Conservation (phyloP, 2,329 filamentous ascomycete genomes). For the Trichoderma citrinoviride region DNA sequence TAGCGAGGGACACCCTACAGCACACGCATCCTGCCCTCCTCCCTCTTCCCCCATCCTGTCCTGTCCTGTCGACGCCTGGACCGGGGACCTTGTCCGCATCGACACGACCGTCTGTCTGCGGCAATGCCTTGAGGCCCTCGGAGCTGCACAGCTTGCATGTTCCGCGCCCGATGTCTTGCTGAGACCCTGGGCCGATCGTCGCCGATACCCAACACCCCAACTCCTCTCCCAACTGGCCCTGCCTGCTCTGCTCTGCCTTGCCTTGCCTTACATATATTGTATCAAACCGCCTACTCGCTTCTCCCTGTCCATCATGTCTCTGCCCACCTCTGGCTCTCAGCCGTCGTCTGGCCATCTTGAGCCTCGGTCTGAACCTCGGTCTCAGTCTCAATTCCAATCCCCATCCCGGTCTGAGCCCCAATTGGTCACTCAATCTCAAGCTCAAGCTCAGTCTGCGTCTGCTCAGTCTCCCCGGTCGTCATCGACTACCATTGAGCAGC, state of each 20-base stretch:
- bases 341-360: neutral
- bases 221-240: slow-evolving; percentile 15
- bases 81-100: slow-evolving; percentile 20
- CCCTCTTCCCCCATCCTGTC: neutral
- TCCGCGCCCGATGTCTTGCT: slow-evolving; percentile 22
- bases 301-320: slow-evolving; percentile 19
- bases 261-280: slow-evolving; percentile 2
- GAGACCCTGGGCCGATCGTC: slow-evolving; percentile 21
- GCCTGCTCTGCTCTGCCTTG: neutral
- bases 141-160: slow-evolving; percentile 22
- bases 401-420: slow-evolving; percentile 12
- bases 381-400: slow-evolving; percentile 24
- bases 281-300: slow-evolving; percentile 19
- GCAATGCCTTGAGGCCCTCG: slow-evolving; percentile 15
- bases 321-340: slow-evolving; percentile 16
- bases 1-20: slow-evolving; percentile 20
- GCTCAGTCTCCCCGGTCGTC: slow-evolving; percentile 28
- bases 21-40: slow-evolving; percentile 16
- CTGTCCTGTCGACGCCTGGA: neutral
- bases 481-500: slow-evolving; percentile 25
- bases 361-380: neutral
- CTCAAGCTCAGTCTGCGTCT: slow-evolving; percentile 27
- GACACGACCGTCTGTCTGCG: neutral
- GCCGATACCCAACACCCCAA: slow-evolving; percentile 19
- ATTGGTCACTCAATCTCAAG: slow-evolving; percentile 16